Evolutionary conservation across 169 alveolate genomes (phyloP), one percentile per base, ranked within the genome.

Genomic region (Cryptosporidium canis): DNA sequence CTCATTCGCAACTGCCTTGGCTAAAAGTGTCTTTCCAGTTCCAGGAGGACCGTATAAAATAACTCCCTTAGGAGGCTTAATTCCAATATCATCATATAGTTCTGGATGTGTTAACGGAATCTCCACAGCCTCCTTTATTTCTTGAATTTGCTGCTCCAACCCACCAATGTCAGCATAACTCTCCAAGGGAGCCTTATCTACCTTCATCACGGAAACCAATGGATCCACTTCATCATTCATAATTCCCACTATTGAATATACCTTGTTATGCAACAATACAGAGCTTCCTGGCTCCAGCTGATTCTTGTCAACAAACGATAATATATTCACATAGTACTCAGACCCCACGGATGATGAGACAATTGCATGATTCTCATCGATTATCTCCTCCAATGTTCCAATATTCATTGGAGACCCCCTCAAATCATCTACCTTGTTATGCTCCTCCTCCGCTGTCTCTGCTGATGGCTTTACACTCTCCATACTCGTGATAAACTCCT

Each of bases 131-230:
- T 95, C 98, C 77, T 95, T 95, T 63, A 95, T 92, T 82, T 95
- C 98, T 92, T 97, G 96, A 58, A 98, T 98, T 91, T 98, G 99
- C 43, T 96, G 95, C 84, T 98, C 99, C 33, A 98, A 94, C 1
- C 99, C 99, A 37, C 99, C 99, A 64, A 98, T 97, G 90, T 98
- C 99, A 18, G 98, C 99, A 92, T 98, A 98, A 6, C 99, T 95
- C 91, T 98, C 99, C n/a, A 97, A 93, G 1, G 99, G 99, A 9
- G 99, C 99, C 93, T 98, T 98, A 41, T 98, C 99, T 2, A 96
- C 99, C 92, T 97, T 97, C 99, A 97, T 97, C 55, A 97, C 99
- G 11, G 97, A 92, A 33, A 97, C 97, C 94, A 97, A 92, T 6
- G 99, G 99, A 83, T 98, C 99, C 39, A 97, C 98, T 67, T 98